Evolutionary conservation across 2,329 filamentous ascomycete genomes (phyloP).

Genomic region (Byssoonygena ceratinophila): DNA sequence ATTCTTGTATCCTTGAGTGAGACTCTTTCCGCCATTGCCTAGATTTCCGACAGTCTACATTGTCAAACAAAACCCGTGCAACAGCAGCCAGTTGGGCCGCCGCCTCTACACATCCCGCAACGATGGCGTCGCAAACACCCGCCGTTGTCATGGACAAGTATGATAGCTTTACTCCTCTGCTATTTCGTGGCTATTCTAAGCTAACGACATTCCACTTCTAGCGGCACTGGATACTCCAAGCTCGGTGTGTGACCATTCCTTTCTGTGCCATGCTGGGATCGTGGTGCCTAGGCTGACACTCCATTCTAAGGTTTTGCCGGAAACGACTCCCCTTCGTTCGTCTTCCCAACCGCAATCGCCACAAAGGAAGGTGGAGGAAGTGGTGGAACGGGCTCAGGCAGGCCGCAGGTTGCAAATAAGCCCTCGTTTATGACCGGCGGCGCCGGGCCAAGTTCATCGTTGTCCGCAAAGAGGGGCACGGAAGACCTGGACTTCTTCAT

Average conservation of each 20-base stretch:
- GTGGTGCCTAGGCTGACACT: constrained; percentile 28
- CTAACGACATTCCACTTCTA: constrained; percentile 42
- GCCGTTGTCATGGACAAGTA: constrained; percentile 99
- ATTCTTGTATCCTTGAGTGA: not conserved
- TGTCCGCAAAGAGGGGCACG: constrained; percentile 86
- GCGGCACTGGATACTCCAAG: constrained; percentile 99
- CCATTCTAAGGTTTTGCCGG: constrained; percentile 72
- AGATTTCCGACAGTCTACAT: not conserved
- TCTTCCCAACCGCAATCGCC: constrained; percentile 97
- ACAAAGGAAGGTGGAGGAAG: constrained; percentile 69
- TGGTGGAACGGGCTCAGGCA: constrained; percentile 67
- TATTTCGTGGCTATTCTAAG: constrained; percentile 1
- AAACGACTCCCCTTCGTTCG: constrained; percentile 97
- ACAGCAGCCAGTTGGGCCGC: not conserved
- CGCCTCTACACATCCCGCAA: constrained; percentile 16
- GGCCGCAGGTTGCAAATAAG: constrained; percentile 85
- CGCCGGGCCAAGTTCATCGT: constrained; percentile 67
- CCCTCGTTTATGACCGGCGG: constrained; percentile 90
- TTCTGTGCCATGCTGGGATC: constrained; percentile 8
- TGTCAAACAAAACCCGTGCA: not conserved
- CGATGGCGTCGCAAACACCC: constrained; percentile 94
- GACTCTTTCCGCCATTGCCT: not conserved
- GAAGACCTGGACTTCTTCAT: constrained; percentile 99
- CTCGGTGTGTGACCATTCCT: constrained; percentile 58
- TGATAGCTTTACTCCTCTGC: constrained; percentile 34